Percentiles rank a stretch among this genome's conserved stretches.
These are phyloP conservation scores for Yamadazyma takamatsuzukensis DNA, from an alignment of 805 yeast genomes.

Conservation along the genomic window DNA sequence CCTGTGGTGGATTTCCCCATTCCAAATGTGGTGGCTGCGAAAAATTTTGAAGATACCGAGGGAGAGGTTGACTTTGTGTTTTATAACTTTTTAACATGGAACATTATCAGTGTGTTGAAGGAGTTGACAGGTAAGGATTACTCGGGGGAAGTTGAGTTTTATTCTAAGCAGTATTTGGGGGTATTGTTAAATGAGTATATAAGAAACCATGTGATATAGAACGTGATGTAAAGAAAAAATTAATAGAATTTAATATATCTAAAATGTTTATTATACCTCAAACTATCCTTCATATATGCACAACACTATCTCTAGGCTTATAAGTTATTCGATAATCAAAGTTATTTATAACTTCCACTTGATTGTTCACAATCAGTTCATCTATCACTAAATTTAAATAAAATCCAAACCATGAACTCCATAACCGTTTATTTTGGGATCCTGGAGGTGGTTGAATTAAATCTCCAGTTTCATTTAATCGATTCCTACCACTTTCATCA, in stretches of 20 bases:
- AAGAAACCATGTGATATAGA: slow-evolving; percentile 13
- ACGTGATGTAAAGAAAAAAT: neutral
- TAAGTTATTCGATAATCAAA: slow-evolving; percentile 66
- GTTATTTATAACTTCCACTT: slow-evolving; percentile 49
- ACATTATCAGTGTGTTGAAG: slow-evolving; percentile 29
- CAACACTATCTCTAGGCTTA: slow-evolving; percentile 51
- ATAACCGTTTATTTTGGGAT: slow-evolving; percentile 42
- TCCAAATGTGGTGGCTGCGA: slow-evolving; percentile 76
- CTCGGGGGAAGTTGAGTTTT: slow-evolving; percentile 16
- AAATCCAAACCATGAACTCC: slow-evolving; percentile 74
- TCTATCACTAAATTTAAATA: slow-evolving; percentile 58
- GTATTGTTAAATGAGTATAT: slow-evolving; percentile 30
- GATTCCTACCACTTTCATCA: slow-evolving; percentile 71
- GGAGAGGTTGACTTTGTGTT: slow-evolving; percentile 64
- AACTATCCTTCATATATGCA: slow-evolving; percentile 10
- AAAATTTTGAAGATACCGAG: slow-evolving; percentile 22
- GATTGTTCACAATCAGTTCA: slow-evolving; percentile 35
- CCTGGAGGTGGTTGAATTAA: slow-evolving; percentile 24
- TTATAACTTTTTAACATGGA: slow-evolving; percentile 64
- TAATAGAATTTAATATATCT: slow-evolving; percentile 1
- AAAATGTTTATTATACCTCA: slow-evolving; percentile 5
- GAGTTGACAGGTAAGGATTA: slow-evolving; percentile 22
- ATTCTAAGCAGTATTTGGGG: slow-evolving; percentile 33
- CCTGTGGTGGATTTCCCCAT: slow-evolving; percentile 56
- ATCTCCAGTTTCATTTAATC: slow-evolving; percentile 62